These are phyloP conservation scores for Kalaharituber pfeilii DNA, from an alignment of 2,329 filamentous ascomycete genomes.

Conservation along the genomic window DNA sequence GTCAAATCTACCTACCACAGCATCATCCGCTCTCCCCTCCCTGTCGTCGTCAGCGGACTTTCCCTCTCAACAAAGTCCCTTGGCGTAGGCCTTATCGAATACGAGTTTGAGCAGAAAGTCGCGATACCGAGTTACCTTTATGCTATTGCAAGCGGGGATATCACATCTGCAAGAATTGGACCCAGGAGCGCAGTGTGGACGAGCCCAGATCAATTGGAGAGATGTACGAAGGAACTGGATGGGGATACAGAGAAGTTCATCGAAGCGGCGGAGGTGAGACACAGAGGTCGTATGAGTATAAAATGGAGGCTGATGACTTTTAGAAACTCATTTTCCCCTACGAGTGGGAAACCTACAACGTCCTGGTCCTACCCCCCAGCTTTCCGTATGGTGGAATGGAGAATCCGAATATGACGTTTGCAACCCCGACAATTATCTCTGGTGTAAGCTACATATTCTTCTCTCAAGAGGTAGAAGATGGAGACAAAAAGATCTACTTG, in stretches of 20 bases:
- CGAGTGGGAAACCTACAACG: slow-evolving; percentile 88
- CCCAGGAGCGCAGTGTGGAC: slow-evolving; percentile 71
- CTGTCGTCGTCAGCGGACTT: slow-evolving; percentile 82
- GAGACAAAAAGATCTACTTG: too few species aligned
- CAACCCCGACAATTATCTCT: slow-evolving; percentile 83
- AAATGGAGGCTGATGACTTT: too few species aligned
- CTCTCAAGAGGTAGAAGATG: too few species aligned
- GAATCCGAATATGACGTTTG: slow-evolving; percentile 88
- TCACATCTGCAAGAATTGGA: slow-evolving; percentile 70
- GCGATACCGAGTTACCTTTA: slow-evolving; percentile 92
- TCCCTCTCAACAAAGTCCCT: slow-evolving; percentile 21
- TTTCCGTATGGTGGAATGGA: slow-evolving; percentile 86
- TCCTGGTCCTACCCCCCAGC: slow-evolving; percentile 71
- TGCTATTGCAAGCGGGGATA: slow-evolving; percentile 73
- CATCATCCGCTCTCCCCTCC: slow-evolving; percentile 67
- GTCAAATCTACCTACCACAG: slow-evolving; percentile 93
- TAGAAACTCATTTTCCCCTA: slow-evolving; percentile 81
- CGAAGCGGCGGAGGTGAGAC: slow-evolving; percentile 56
- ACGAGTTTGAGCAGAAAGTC: slow-evolving; percentile 75
- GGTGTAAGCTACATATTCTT: too few species aligned
- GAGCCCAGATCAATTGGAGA: slow-evolving; percentile 69
- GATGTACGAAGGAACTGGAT: slow-evolving; percentile 81
- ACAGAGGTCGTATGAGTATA: too few species aligned
- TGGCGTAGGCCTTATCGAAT: slow-evolving; percentile 33
- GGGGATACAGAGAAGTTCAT: slow-evolving; percentile 84